Conservation (phyloP, 768 basidiomycete species). For the Phanerochaete carnosa region DNA sequence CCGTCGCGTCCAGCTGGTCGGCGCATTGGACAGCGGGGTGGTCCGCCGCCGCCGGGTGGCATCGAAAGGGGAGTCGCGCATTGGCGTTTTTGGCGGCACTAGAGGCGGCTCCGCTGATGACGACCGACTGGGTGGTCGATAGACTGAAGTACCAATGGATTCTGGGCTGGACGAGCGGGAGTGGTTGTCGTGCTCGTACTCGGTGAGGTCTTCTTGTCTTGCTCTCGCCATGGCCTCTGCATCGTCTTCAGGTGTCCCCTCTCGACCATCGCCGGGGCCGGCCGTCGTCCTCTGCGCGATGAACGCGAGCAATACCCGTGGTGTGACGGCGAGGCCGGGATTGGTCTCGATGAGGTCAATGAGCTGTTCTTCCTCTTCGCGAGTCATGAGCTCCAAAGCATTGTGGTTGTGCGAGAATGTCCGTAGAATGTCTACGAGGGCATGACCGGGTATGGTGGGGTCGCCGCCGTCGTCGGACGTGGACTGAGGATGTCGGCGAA, state of each 20-base stretch:
- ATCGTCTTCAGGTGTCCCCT: constrained; percentile 16
- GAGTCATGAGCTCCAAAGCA: constrained; percentile 60
- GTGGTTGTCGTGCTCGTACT: constrained; percentile 28
- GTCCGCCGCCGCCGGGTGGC: constrained; percentile 66
- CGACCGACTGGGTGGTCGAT: constrained; percentile 49
- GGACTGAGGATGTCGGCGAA: constrained; percentile 60
- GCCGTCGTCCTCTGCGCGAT: constrained; percentile 43
- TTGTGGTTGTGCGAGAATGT: constrained; percentile 58
- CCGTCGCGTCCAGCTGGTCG: constrained; percentile 75
- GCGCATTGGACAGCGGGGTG: constrained; percentile 59
- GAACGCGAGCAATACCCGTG: constrained; percentile 57
- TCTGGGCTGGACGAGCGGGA: constrained; percentile 60
- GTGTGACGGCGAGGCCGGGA: constrained; percentile 66
- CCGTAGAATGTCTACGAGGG: constrained; percentile 67
- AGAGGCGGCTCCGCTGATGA: constrained; percentile 44
- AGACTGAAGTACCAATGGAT: constrained; percentile 43
- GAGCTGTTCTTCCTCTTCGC: constrained; percentile 60
- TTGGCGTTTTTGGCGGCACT: constrained; percentile 52
- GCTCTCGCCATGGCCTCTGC: constrained; percentile 19
- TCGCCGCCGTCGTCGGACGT: constrained; percentile 56
- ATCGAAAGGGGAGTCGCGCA: constrained; percentile 61
- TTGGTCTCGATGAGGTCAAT: constrained; percentile 52
- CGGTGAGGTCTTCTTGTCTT: constrained; percentile 32
- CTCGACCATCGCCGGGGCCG: constrained; percentile 10
- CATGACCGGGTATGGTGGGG: constrained; percentile 65